Base-by-base conservation (phyloP, 805 yeast species). In the Nakazawaea siamensis region DNA sequence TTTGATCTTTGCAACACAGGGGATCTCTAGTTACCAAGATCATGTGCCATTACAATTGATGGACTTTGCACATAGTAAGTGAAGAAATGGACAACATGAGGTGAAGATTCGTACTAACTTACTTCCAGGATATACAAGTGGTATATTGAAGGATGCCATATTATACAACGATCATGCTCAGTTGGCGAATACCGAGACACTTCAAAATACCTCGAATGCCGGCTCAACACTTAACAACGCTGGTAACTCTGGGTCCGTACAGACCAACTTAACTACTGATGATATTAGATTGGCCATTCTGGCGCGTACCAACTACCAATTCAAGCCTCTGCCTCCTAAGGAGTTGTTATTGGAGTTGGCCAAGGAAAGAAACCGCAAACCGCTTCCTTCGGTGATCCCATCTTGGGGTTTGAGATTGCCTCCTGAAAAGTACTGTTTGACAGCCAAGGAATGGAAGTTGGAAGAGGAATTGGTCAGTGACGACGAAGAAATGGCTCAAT, bases 361-460 rank as follows among this genome's bases (percentile, higher is more conserved):
- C 0, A 80, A 79, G 14, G 98, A 94, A 52, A 68, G 95, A 43
- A 92, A 92, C 57, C 80, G 85, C 48, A 80, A 84, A 52, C 77
- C 94, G 0, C 64, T 92, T 34, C 99, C 99, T 4, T 83, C 92
- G 4, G 88, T 92, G 11, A 79, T 88, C 56, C 88, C 92, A 11
- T 73, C 80, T 33, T 87, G 86, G 80, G 97, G 98, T 9, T 70
- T 92, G 26, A 73, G 97, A 44, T 65, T 94, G 33, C 99, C 99
- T 3, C 97, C 98, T 4, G 99, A 92, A 62, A 92, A 88, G 71
- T 88, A 86, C 60, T 88, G 97, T 60, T 62, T 88, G 35, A 87
- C 95, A 0, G 92, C 84, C 1, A 70, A 69, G 43, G 87, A 83
- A 43, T 83, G 88, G 80, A 79, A 73, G 36, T 46, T 73, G 27